These are phyloP conservation scores for Emericellopsis terricola DNA, from an alignment of 495 filamentous ascomycete species.

Conservation along the genomic window DNA sequence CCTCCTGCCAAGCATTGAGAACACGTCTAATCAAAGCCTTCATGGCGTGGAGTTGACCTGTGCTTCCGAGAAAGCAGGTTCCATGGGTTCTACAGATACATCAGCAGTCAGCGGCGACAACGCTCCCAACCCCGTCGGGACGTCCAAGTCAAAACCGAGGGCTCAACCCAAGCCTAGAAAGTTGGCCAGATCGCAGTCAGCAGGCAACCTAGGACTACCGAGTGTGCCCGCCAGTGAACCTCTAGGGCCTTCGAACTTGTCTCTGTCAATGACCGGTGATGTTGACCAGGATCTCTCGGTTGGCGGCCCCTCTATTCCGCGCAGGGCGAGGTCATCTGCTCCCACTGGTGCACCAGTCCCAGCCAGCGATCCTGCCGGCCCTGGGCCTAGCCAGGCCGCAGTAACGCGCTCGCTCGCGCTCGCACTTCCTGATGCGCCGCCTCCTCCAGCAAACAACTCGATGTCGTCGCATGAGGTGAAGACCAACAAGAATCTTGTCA, in stretches of 20 bases:
- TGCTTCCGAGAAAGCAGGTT: too few species aligned
- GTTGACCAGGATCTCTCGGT: background rate
- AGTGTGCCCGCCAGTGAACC: slow-evolving; percentile 41
- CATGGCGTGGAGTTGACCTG: too few species aligned
- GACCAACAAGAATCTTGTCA: slow-evolving; percentile 30
- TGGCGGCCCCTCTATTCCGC: background rate
- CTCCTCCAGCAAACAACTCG: slow-evolving; percentile 8
- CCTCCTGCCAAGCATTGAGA: too few species aligned
- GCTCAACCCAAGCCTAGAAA: background rate
- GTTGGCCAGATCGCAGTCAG: slow-evolving; percentile 2
- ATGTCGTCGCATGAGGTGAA: slow-evolving; percentile 12
- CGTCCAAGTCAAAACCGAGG: background rate
- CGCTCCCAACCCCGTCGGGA: too few species aligned
- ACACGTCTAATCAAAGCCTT: too few species aligned
- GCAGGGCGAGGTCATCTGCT: slow-evolving; percentile 6
- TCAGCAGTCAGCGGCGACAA: too few species aligned
- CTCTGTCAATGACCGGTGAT: background rate
- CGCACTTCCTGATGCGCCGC: slow-evolving; percentile 5
- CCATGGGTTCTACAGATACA: too few species aligned
- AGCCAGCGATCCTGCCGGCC: slow-evolving; percentile 8
- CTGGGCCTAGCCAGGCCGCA: slow-evolving; percentile 6
- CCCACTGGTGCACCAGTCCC: slow-evolving; percentile 2
- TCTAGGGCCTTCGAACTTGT: slow-evolving; percentile 12
- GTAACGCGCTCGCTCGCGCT: slow-evolving; percentile 5
- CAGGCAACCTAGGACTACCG: slow-evolving; percentile 12